Conservation (phyloP, 2,329 filamentous ascomycete genomes). For the Xylaria sp. region DNA sequence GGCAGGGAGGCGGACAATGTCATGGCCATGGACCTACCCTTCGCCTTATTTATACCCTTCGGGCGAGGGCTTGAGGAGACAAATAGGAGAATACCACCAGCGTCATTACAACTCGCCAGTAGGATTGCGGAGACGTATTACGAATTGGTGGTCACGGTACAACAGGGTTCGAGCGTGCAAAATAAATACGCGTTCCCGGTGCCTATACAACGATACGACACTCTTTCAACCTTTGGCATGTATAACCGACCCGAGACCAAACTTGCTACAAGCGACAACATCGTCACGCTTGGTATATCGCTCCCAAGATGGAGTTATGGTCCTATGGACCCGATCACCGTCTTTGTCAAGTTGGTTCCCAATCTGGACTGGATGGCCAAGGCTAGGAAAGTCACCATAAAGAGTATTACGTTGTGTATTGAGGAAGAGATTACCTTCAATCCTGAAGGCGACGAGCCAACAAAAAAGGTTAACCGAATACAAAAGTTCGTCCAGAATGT, state of each 20-base stretch:
- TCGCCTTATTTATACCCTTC: constrained; percentile 95
- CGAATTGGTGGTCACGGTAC: constrained; percentile 91
- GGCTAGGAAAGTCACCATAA: constrained; percentile 85
- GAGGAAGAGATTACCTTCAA: constrained; percentile 99
- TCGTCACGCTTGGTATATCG: constrained; percentile 87
- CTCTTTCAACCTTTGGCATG: constrained; percentile 97
- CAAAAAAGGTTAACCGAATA: constrained; percentile 80
- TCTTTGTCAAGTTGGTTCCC: constrained; percentile 89
- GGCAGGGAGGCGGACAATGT: constrained; percentile 84
- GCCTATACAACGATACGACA: constrained; percentile 89
- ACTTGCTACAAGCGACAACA: constrained; percentile 78
- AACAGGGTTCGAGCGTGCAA: constrained; percentile 81
- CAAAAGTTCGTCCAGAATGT: constrained; percentile 78
- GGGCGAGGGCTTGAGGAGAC: constrained; percentile 86
- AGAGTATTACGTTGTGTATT: constrained; percentile 87
- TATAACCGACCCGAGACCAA: constrained; percentile 93
- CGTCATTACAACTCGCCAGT: constrained; percentile 82
- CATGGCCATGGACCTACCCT: constrained; percentile 93
- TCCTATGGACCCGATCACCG: constrained; percentile 87
- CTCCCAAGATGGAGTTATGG: constrained; percentile 95
- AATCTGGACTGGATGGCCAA: constrained; percentile 90
- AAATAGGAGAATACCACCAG: constrained; percentile 83
- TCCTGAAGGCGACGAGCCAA: constrained; percentile 91
- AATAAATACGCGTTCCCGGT: constrained; percentile 90
- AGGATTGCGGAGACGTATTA: constrained; percentile 96